phyloP scores from a whole-genome alignment of 495 filamentous ascomycete species.

The Mycothermus thermophilus region DNA sequence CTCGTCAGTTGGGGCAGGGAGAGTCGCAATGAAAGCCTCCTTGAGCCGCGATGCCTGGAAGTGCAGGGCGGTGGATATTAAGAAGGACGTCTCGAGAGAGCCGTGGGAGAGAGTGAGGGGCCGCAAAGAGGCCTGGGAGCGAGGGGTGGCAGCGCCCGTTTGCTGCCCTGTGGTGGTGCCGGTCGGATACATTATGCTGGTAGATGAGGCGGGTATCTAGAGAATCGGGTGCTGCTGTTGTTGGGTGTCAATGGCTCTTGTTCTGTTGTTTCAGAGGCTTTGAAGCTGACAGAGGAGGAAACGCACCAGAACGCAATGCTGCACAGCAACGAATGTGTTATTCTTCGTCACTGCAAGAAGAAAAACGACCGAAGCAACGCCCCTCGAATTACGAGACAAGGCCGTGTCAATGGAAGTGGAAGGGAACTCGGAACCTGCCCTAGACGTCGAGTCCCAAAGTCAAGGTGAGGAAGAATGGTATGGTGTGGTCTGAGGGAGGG shows the following conservation, averaged over 20 bases:
- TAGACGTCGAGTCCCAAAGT: not conserved
- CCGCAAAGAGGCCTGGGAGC: slow-evolving; percentile 74
- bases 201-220: slow-evolving; percentile 15
- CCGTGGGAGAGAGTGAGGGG: slow-evolving; percentile 83
- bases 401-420: not conserved
- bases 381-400: not conserved
- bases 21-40: slow-evolving; percentile 66
- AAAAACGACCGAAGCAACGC: not conserved
- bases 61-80: slow-evolving; percentile 85
- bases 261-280: not conserved
- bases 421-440: not conserved
- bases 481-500: not conserved
- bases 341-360: too few relatives aligned
- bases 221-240: too few relatives aligned
- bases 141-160: slow-evolving; percentile 90
- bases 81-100: slow-evolving; percentile 85
- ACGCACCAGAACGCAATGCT: slow-evolving; percentile 3
- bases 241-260: too few relatives aligned
- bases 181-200: slow-evolving; percentile 67
- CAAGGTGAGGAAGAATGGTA: too few relatives aligned
- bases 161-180: slow-evolving; percentile 69
- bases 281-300: not conserved
- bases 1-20: slow-evolving; percentile 88
- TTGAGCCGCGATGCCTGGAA: slow-evolving; percentile 90
- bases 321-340: too few relatives aligned